These are phyloP conservation scores for Arabidopsis lyrata DNA, from an alignment of 441 rosid species.

Conservation along the genomic window DNA sequence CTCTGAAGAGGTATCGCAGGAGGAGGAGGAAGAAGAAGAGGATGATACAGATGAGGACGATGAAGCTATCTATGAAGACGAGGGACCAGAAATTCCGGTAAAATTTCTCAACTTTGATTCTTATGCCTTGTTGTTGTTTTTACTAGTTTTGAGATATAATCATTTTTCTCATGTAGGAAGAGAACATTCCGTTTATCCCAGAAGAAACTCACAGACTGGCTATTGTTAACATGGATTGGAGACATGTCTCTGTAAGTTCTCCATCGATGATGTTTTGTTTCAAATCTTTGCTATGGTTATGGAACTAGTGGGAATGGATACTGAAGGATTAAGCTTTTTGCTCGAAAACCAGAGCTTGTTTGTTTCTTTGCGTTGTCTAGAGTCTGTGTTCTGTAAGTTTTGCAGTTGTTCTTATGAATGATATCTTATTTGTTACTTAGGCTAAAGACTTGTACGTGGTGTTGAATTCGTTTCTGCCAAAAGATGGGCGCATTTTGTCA, in stretches of 20 bases:
- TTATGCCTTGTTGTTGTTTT: neutral
- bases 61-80: constrained; percentile 56
- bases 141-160: constrained; percentile 10
- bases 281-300: constrained; percentile 14
- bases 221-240: constrained; percentile 91
- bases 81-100: constrained; percentile 57
- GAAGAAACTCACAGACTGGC: constrained; percentile 89
- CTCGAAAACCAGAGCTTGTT: neutral
- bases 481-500: constrained; percentile 75
- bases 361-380: neutral
- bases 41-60: constrained; percentile 55
- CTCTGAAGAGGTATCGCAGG: constrained; percentile 48
- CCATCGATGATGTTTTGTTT: neutral
- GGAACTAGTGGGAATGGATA: constrained; percentile 11
- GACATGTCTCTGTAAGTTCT: constrained; percentile 75
- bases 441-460: constrained; percentile 85
- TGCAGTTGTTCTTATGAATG: constrained; percentile 10
- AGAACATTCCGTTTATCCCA: constrained; percentile 62
- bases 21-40: constrained; percentile 58
- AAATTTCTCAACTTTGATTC: constrained; percentile 2
- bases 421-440: constrained; percentile 48
- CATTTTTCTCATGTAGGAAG: constrained; percentile 53
- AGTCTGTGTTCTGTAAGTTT: neutral
- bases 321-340: constrained; percentile 5
- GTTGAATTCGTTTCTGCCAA: constrained; percentile 80